Evolutionary conservation across 2,329 filamentous ascomycete species (phyloP).

Genomic region (Chaetothyriales sp.): DNA sequence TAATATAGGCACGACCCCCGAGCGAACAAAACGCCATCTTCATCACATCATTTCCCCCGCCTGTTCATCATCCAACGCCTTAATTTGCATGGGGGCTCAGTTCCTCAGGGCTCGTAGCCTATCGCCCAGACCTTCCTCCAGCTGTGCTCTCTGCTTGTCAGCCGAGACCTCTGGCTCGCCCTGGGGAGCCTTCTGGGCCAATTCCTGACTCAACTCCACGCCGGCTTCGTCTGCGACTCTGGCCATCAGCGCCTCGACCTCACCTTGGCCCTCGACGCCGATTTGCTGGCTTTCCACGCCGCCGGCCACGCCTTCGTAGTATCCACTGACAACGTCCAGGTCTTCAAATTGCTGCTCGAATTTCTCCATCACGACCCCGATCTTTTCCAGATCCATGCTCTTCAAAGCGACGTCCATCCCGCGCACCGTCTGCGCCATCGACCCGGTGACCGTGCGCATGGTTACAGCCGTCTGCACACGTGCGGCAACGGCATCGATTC

Average conservation of each 20-base stretch:
- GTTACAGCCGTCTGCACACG: slow-evolving; percentile 34
- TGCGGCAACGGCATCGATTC: slow-evolving; percentile 35
- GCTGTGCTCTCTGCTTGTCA: slow-evolving; percentile 16
- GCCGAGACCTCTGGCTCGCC: slow-evolving; percentile 9
- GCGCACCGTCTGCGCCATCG: slow-evolving; percentile 29
- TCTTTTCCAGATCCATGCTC: slow-evolving; percentile 36
- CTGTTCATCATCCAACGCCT: slow-evolving; percentile 1
- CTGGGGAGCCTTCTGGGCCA: slow-evolving; percentile 26
- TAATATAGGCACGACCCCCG: too few relatives aligned
- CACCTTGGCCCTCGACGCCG: slow-evolving; percentile 53
- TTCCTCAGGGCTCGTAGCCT: slow-evolving; percentile 21
- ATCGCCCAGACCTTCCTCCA: slow-evolving; percentile 21
- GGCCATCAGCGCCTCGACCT: slow-evolving; percentile 70
- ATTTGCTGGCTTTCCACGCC: slow-evolving; percentile 27
- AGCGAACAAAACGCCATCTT: neutral
- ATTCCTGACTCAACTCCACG: slow-evolving; percentile 63
- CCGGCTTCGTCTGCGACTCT: slow-evolving; percentile 81
- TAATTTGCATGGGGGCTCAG: slow-evolving; percentile 7
- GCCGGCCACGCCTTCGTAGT: slow-evolving; percentile 68
- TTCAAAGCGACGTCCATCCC: slow-evolving; percentile 31
- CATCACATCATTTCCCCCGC: neutral
- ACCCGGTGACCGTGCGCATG: slow-evolving; percentile 32
- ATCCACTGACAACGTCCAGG: slow-evolving; percentile 40
- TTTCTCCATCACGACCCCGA: slow-evolving; percentile 50
- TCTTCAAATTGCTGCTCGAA: slow-evolving; percentile 45